phyloP scores from a whole-genome alignment of 352 stramenopile species.

The Pythium biforme region DNA sequence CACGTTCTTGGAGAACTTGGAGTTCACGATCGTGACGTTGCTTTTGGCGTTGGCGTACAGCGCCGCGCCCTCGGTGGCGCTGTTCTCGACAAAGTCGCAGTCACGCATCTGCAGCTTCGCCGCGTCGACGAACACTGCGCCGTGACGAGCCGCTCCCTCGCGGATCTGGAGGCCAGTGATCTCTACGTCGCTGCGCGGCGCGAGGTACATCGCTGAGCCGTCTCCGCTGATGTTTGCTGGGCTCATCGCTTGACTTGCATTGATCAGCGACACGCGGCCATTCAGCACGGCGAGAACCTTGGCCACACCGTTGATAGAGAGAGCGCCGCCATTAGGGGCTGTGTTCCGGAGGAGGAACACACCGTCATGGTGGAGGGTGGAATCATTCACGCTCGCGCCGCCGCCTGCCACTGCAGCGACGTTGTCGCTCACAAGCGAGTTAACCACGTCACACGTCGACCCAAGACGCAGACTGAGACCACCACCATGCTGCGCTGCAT shows the following conservation, averaged over 20 bases:
- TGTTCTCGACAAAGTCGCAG: constrained; percentile 17
- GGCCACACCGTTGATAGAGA: background rate
- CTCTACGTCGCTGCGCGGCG: background rate
- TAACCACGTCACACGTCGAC: constrained; percentile 1
- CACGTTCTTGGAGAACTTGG: constrained; percentile 2
- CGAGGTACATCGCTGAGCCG: constrained; percentile 18
- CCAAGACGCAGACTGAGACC: constrained; percentile 4
- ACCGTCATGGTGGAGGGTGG: background rate
- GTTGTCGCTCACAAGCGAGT: constrained; percentile 15
- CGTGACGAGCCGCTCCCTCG: constrained; percentile 1
- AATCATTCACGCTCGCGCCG: constrained; percentile 5
- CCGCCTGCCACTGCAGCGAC: constrained; percentile 1
- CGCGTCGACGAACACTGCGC: constrained; percentile 15
- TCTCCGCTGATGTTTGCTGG: background rate
- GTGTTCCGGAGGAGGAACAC: background rate
- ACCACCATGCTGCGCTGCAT: background rate
- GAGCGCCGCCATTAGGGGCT: constrained; percentile 7
- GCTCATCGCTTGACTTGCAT: constrained; percentile 4
- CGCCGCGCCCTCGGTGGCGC: constrained; percentile 6
- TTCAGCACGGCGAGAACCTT: background rate
- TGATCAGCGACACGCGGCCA: background rate
- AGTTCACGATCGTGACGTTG: background rate
- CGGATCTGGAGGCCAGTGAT: constrained; percentile 7
- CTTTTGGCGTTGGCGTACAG: constrained; percentile 10
- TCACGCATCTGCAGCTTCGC: background rate